Evolutionary conservation across 495 filamentous ascomycete species (phyloP), one percentile per base, ranked within the genome.

Genomic region (Lepidopterella palustris): DNA sequence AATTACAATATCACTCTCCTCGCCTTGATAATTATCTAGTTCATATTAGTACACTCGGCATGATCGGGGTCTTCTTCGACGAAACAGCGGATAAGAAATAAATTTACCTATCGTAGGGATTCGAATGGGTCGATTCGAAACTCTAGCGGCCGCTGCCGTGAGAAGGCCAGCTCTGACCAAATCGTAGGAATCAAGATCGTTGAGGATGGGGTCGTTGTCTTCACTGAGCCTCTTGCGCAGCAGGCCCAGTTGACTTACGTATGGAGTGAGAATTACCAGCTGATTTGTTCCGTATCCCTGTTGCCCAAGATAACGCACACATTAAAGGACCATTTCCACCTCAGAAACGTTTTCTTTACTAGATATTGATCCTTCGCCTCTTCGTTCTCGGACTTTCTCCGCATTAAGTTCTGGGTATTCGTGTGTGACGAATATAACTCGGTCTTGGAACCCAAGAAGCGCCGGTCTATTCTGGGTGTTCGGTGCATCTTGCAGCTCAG

Each of bases 21-120:
- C 87, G 2, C 88, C 88, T 69, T 91, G 88, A 59, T 86, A 92
- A 57, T 91, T 91, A 64, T 91, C 87, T 85, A 52, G 5, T 45
- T 13, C 28, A 3, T 24, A 39, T 59, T 25, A 60, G 66, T 52
- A 23, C n/a, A n/a, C n/a, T n/a, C n/a, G n/a, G 9, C 47, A 9
- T 35, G 28, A 50, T 15, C 13, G 28, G 9, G 39, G 51, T 35
- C n/a, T n/a, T n/a, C n/a, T n/a, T n/a, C n/a, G n/a, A n/a, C n/a
- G n/a, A 42, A 24, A 39, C 25, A 49, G 18, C 20, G 58, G n/a
- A n/a, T n/a, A n/a, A n/a, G n/a, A n/a, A n/a, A n/a, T n/a, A n/a
- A n/a, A n/a, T 52, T 13, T 52, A 86, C 82, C 85, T 29, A 91
- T 84, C 0, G 88, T 88, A 0, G 87, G 87, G 0, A 90, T 72